phyloP scores from a whole-genome alignment of 306 rosid species.

The Inga laurina region DNA sequence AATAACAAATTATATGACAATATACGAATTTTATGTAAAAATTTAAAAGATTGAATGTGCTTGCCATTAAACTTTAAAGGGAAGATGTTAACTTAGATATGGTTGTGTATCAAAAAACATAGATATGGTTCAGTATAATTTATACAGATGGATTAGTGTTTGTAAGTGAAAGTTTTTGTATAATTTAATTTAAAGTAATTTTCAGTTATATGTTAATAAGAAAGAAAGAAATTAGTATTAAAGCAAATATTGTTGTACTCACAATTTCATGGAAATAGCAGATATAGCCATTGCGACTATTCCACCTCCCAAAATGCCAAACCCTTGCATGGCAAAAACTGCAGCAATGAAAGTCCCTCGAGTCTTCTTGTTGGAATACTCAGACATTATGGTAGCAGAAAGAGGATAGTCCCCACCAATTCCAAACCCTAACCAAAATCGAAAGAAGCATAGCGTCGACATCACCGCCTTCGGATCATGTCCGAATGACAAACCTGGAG shows the following conservation, averaged over 20 bases:
- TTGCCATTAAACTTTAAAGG: neutral
- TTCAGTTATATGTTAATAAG: neutral
- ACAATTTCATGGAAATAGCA: neutral
- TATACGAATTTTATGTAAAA: no score
- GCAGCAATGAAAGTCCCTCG: conserved; percentile 6
- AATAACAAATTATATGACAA: neutral
- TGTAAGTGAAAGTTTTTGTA: neutral
- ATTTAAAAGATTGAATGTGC: neutral
- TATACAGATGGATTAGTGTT: no score
- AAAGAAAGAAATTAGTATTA: neutral
- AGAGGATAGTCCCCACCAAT: neutral
- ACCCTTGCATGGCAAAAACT: conserved; percentile 4
- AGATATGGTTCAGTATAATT: neutral
- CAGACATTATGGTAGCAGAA: neutral
- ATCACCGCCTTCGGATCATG: neutral
- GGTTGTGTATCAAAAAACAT: no score
- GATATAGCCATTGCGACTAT: neutral
- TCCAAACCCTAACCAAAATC: neutral
- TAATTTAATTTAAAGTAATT: neutral
- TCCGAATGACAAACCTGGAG: neutral
- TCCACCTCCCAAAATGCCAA: neutral
- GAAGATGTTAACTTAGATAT: neutral
- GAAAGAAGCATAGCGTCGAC: neutral
- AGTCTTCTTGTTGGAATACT: neutral
- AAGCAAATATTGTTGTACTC: neutral